Conservation (phyloP, 208 protist species). For the Crithidia mellificae region DNA sequence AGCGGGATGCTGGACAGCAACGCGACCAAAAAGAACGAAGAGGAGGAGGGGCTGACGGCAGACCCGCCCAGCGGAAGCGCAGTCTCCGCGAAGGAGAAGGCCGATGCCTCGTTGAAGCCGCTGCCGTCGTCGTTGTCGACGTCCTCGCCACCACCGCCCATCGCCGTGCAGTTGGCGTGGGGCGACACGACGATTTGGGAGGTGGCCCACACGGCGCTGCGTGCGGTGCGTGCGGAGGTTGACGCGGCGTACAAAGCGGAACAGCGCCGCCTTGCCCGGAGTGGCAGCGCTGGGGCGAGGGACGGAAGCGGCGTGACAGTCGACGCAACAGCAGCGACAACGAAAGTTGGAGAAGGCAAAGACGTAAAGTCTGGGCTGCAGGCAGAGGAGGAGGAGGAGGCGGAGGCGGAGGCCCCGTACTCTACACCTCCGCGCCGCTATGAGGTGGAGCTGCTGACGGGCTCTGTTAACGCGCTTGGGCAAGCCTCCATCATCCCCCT, state of each 20-base stretch:
- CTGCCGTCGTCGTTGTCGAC: not conserved
- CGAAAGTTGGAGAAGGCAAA: not conserved
- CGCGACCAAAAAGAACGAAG: not conserved
- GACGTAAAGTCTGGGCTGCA: not conserved
- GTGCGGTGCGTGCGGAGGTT: constrained; percentile 28
- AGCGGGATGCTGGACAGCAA: not conserved
- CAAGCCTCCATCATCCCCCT: constrained; percentile 42
- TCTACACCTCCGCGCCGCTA: constrained; percentile 39
- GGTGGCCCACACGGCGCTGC: constrained; percentile 36
- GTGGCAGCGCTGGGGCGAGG: not conserved
- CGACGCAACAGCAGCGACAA: not conserved
- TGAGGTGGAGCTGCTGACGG: constrained; percentile 46
- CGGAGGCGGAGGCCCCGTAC: constrained; percentile 24
- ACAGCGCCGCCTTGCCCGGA: not conserved
- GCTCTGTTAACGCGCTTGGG: constrained; percentile 44
- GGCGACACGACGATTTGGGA: constrained; percentile 59
- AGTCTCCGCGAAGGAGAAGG: too few relatives aligned
- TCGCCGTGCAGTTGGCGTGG: constrained; percentile 57
- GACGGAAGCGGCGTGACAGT: too few relatives aligned
- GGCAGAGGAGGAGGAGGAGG: constrained; percentile 5
- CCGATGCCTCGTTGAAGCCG: too few relatives aligned
- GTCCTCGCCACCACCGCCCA: constrained; percentile 4
- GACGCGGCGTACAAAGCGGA: constrained; percentile 25
- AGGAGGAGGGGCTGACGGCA: too few relatives aligned
- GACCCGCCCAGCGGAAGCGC: too few relatives aligned